Base-by-base conservation (phyloP, 1,139 yeast genomes). In the Yamadazyma sp. region DNA sequence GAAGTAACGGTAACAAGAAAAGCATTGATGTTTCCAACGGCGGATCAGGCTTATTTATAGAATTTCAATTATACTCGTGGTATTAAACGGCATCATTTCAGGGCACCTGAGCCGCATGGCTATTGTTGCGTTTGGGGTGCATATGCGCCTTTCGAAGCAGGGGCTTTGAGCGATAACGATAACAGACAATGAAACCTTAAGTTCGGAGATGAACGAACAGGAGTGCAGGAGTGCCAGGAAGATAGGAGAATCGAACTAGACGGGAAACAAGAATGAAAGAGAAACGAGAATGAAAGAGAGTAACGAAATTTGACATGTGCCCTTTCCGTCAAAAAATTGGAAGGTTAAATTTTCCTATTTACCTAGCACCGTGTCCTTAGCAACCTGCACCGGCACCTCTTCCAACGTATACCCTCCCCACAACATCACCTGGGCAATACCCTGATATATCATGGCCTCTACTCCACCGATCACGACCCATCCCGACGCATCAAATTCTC, bases 331-430 rank as follows among this genome's bases (percentile, higher is more conserved):
- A n/a, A n/a, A n/a, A n/a, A n/a, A n/a, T n/a, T n/a, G n/a, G n/a
- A n/a, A n/a, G n/a, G n/a, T n/a, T n/a, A n/a, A n/a, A n/a, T n/a
- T n/a, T n/a, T 18, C 8, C 21, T 18, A 18, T 18, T 18, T 8
- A 18, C 16, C 28, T 10, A 25, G 28, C 28, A 25, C 28, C 28
- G 9, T 25, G 16, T 13, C 31, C 17, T 15, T 39, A 3, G 39
- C 45, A 44, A 28, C 51, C 29, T 13, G 38, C 12, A 42, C 48
- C 68, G 77, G 24, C 65, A 61, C 10, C 77, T 78, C 41, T 5
- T 40, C 34, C 5, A 44, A 18, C 9, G 20, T n/a, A 17, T 34
- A 53, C 6, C 63, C 64, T 6, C 61, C 55, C 64, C 65, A 61
- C 21, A 60, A 43, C 25, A 43, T 44, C 37, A 56, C 54, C 41